phyloP scores from a whole-genome alignment of 345 rosid genomes.

The Gossypium bickii region DNA sequence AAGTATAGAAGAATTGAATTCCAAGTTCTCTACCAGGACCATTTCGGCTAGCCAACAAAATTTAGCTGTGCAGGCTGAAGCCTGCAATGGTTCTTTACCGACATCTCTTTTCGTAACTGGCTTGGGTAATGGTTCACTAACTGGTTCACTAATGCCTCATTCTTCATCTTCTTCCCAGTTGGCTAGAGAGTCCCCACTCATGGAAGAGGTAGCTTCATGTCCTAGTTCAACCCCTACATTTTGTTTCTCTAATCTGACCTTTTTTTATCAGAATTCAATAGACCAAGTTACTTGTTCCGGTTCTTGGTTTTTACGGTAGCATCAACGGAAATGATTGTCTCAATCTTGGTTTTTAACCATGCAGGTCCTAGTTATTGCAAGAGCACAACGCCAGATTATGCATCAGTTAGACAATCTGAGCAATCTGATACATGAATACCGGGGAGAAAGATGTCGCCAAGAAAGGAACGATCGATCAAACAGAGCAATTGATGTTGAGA shows the following conservation, averaged over 20 bases:
- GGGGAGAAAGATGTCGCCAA: constrained; percentile 60
- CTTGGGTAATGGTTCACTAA: constrained; percentile 50
- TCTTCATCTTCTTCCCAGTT: constrained; percentile 85
- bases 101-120: constrained; percentile 51
- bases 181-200: constrained; percentile 68
- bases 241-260: neutral
- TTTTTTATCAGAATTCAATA: no score
- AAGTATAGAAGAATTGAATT: constrained; percentile 78
- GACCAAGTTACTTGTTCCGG: neutral
- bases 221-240: neutral
- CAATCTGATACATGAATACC: constrained; percentile 61
- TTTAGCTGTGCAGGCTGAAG: constrained; percentile 64
- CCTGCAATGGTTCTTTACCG: constrained; percentile 71
- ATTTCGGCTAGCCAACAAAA: constrained; percentile 75
- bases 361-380: constrained; percentile 58
- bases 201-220: constrained; percentile 76
- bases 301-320: neutral
- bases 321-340: neutral
- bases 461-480: constrained; percentile 37
- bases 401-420: constrained; percentile 79
- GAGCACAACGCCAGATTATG: constrained; percentile 87
- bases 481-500: constrained; percentile 30
- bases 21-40: constrained; percentile 53
- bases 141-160: constrained; percentile 51
- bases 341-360: neutral